phyloP scores from a whole-genome alignment of 768 basidiomycete genomes.

The Cyclocybe cylindracea region DNA sequence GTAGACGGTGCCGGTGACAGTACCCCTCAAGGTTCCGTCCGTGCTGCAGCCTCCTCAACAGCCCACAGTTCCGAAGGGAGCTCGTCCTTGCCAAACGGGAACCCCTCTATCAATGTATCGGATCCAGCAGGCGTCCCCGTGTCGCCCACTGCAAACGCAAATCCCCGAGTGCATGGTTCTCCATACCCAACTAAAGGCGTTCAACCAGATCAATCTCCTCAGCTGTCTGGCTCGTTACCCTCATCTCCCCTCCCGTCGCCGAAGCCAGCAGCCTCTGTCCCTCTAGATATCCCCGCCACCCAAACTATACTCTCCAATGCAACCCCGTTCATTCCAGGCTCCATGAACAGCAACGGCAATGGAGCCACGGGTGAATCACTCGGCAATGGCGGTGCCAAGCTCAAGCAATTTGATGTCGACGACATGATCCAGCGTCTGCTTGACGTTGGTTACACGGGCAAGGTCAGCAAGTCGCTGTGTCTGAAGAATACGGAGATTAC shows the following conservation, averaged over 20 bases:
- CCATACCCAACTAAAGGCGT: slow-evolving; percentile 33
- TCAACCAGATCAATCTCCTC: slow-evolving; percentile 34
- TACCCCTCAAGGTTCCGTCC: slow-evolving; percentile 41
- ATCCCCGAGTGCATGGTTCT: slow-evolving; percentile 32
- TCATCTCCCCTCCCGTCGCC: slow-evolving; percentile 43
- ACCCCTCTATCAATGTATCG: slow-evolving; percentile 44
- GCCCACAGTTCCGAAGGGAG: slow-evolving; percentile 40
- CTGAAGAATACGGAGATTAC: slow-evolving; percentile 97
- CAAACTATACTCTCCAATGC: slow-evolving; percentile 85
- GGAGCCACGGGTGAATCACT: slow-evolving; percentile 40
- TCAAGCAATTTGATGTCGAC: slow-evolving; percentile 85
- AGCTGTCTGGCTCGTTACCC: slow-evolving; percentile 38
- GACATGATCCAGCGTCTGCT: slow-evolving; percentile 97
- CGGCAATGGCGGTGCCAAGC: slow-evolving; percentile 48
- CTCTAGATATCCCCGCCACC: slow-evolving; percentile 78
- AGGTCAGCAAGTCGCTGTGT: slow-evolving; percentile 93
- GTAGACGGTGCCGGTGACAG: slow-evolving; percentile 41
- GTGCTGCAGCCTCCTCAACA: slow-evolving; percentile 38
- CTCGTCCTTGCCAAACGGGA: slow-evolving; percentile 39
- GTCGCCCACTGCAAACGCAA: slow-evolving; percentile 19
- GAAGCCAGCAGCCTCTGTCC: slow-evolving; percentile 39
- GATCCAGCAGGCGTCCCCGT: slow-evolving; percentile 39
- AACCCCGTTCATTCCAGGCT: slow-evolving; percentile 55
- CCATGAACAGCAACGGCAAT: slow-evolving; percentile 39
- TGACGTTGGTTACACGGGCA: slow-evolving; percentile 97